Evolutionary conservation across 768 basidiomycete genomes (phyloP), one percentile per base, ranked within the genome.

Genomic region (Lyophyllum decastes): DNA sequence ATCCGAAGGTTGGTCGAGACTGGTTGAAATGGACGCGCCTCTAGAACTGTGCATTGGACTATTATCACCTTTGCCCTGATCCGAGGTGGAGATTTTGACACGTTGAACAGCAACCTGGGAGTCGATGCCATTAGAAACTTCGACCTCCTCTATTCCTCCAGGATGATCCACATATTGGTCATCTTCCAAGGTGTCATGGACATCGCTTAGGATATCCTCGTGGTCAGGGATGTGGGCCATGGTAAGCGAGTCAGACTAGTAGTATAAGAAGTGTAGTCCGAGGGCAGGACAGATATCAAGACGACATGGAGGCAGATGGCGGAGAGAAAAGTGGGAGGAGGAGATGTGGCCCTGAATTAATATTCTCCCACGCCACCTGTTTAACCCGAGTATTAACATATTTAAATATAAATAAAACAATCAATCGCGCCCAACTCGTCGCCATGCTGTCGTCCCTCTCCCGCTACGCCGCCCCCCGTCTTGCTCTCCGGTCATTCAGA

Each of bases 1-100:
- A 61, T 88, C 87, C 0, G 75, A 73, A 35, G 68, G 64, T 16
- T 73, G 77, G 41, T 79, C 74, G 25, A 72, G 61, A 52, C 69
- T 66, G 1, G 73, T 74, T 19, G 78, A 74, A 25, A 78, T 65
- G 12, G 82, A 74, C 8, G 76, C 67, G 16, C 72, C 73, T 24
- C 69, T 60, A n/a, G 75, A 57, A 22, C 72, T 70, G 46, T 67
- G 40, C 38, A 69, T 63, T 11, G 76, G 70, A 59, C 63, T 71
- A 22, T 56, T 45, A 16, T 63, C 63, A 19, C 62, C 63, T 47
- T 67, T 67, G 54, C 61, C 61, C 58, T 71, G 64, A 19, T 63
- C 67, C 55, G 66, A 57, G 30, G 68, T 52, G 8, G 67, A 63
- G 10, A 72, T 61, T 62, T 72, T 72, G 61, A 68, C 59, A 41